Percentiles rank a stretch among this genome's conserved stretches.
These are phyloP conservation scores for Fragilaria radians DNA, from an alignment of 108 stramenopile species.

Conservation along the genomic window DNA sequence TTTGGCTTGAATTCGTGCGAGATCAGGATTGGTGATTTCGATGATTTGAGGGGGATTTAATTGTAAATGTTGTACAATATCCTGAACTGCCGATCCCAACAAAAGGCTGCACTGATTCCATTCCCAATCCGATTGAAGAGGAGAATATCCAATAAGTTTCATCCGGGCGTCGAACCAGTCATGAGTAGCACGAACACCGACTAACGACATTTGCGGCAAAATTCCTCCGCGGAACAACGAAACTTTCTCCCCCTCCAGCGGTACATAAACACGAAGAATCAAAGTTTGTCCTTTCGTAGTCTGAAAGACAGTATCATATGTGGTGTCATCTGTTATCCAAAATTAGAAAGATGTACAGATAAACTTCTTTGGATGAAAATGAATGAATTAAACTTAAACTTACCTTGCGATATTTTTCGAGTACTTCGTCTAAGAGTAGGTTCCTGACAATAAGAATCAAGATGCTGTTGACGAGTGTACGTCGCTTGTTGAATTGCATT, in stretches of 20 bases:
- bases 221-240: not conserved
- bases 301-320: constrained; percentile 81
- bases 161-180: constrained; percentile 60
- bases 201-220: constrained; percentile 64
- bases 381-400: constrained; percentile 9
- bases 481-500: not conserved
- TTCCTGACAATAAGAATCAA: constrained; percentile 64
- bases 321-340: constrained; percentile 63
- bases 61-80: constrained; percentile 71
- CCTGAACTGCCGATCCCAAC: constrained; percentile 67
- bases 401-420: constrained; percentile 59
- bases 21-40: constrained; percentile 52
- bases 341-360: constrained; percentile 2
- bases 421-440: constrained; percentile 58
- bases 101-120: constrained; percentile 45
- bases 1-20: constrained; percentile 47
- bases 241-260: too few species aligned
- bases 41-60: constrained; percentile 61
- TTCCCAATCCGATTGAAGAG: constrained; percentile 41
- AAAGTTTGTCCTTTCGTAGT: constrained; percentile 62
- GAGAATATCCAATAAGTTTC: constrained; percentile 60
- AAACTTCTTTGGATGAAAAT: not conserved
- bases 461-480: constrained; percentile 44
- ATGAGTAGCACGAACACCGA: constrained; percentile 65
- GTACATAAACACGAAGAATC: constrained; percentile 64